Conservation (phyloP, 805 yeast genomes). For the Barnettozyma sp. region DNA sequence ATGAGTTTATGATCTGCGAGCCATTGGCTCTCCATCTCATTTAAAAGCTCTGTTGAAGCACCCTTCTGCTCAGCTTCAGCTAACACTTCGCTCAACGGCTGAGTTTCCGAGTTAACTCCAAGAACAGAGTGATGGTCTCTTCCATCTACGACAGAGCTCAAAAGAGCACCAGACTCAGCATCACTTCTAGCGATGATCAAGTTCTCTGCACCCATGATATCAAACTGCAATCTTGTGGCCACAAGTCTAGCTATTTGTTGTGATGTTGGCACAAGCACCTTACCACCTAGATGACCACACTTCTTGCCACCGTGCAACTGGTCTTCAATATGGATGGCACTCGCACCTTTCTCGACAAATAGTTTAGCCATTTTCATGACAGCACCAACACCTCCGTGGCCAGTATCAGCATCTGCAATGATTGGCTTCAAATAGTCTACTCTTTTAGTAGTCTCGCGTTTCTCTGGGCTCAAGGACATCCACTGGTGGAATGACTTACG, state of each 20-base stretch:
- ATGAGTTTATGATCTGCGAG: constrained; percentile 32
- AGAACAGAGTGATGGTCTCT: constrained; percentile 49
- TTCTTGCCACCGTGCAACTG: constrained; percentile 60
- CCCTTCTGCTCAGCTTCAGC: constrained; percentile 38
- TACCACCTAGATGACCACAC: constrained; percentile 59
- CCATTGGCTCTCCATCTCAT: constrained; percentile 42
- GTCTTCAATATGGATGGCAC: constrained; percentile 60
- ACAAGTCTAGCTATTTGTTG: constrained; percentile 47
- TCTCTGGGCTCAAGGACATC: constrained; percentile 21
- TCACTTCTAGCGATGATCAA: constrained; percentile 56
- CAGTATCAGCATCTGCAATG: constrained; percentile 63
- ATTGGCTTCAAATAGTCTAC: constrained; percentile 54
- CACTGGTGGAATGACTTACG: constrained; percentile 39
- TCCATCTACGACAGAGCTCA: constrained; percentile 47
- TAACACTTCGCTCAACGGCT: constrained; percentile 41
- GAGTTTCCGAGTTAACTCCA: constrained; percentile 35
- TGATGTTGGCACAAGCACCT: constrained; percentile 52
- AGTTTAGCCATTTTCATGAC: constrained; percentile 60
- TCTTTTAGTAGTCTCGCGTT: constrained; percentile 15
- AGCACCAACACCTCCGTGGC: constrained; percentile 56
- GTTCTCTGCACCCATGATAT: constrained; percentile 52
- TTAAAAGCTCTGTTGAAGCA: constrained; percentile 28
- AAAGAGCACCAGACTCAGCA: constrained; percentile 46
- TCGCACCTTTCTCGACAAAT: constrained; percentile 62
- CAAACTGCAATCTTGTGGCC: constrained; percentile 60